phyloP scores from a whole-genome alignment of 352 stramenopile species.

The Pythium biforme region DNA sequence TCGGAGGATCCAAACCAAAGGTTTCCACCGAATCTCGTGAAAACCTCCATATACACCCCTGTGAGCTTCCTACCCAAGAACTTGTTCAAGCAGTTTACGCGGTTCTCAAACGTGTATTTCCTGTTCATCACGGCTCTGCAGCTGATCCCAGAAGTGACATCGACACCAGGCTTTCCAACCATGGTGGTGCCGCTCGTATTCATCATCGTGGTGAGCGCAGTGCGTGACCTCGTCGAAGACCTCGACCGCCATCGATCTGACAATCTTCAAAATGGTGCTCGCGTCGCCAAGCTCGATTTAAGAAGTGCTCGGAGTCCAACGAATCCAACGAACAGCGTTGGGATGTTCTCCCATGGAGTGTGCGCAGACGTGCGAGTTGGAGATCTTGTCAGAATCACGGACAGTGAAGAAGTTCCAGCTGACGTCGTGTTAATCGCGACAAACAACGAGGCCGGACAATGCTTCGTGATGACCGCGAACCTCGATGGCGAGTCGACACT shows the following conservation, averaged over 20 bases:
- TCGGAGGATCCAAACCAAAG: slow-evolving; percentile 12
- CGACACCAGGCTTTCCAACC: slow-evolving; percentile 75
- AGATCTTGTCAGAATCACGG: slow-evolving; percentile 67
- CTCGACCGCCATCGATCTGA: slow-evolving; percentile 72
- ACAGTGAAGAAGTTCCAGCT: slow-evolving; percentile 71
- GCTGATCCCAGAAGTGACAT: slow-evolving; percentile 79
- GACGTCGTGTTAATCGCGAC: slow-evolving; percentile 69
- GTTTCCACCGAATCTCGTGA: slow-evolving; percentile 51
- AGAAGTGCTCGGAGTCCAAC: background rate
- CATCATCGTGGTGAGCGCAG: slow-evolving; percentile 80
- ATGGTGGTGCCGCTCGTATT: slow-evolving; percentile 84
- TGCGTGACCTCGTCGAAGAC: slow-evolving; percentile 84
- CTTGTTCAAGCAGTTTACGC: slow-evolving; percentile 74
- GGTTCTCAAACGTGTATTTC: slow-evolving; percentile 92
- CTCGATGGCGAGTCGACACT: slow-evolving; percentile 89
- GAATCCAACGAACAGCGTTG: background rate
- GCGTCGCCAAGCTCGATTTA: slow-evolving; percentile 19
- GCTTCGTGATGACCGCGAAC: slow-evolving; percentile 85
- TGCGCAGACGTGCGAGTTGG: slow-evolving; percentile 73
- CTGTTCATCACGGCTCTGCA: slow-evolving; percentile 86
- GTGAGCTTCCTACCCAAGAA: slow-evolving; percentile 73
- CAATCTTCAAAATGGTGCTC: slow-evolving; percentile 50
- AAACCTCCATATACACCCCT: slow-evolving; percentile 56
- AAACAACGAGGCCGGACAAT: slow-evolving; percentile 54
- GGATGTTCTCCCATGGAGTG: slow-evolving; percentile 7